phyloP scores from a whole-genome alignment of 495 filamentous ascomycete genomes.

The Penicillium lividum region DNA sequence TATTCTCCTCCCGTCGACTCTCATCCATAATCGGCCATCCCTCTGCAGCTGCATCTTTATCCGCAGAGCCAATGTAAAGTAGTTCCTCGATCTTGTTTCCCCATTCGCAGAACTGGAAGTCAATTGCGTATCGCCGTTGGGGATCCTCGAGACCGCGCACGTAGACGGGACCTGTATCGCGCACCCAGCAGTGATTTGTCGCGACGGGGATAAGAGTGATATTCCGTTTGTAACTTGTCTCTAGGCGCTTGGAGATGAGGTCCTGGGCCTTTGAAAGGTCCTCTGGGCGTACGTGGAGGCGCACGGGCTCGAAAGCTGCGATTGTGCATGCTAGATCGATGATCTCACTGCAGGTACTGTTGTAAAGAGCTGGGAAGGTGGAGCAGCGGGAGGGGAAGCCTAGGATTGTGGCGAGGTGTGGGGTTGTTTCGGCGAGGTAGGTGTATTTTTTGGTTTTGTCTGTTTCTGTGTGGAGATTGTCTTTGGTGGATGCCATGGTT shows the following conservation, averaged over 20 bases:
- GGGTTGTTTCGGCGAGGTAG: conserved; percentile 28
- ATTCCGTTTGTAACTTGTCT: neutral
- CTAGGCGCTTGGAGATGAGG: conserved; percentile 18
- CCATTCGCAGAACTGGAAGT: conserved; percentile 41
- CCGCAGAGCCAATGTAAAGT: conserved; percentile 20
- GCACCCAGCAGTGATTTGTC: conserved; percentile 40
- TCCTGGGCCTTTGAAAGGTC: conserved; percentile 19
- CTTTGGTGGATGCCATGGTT: conserved; percentile 6
- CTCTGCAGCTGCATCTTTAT: conserved; percentile 10
- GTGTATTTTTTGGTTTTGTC: conserved; percentile 22
- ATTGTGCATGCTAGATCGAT: conserved; percentile 32
- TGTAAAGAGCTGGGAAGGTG: conserved; percentile 26
- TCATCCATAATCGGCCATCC: conserved; percentile 26
- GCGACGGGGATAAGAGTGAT: conserved; percentile 24
- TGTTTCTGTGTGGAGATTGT: conserved; percentile 14
- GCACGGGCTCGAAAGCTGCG: conserved; percentile 37
- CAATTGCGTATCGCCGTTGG: conserved; percentile 25
- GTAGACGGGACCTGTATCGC: conserved; percentile 39
- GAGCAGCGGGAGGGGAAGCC: conserved; percentile 35
- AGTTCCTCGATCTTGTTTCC: conserved; percentile 25
- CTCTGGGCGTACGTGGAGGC: conserved; percentile 33
- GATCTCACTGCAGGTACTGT: conserved; percentile 30
- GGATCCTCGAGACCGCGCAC: conserved; percentile 23
- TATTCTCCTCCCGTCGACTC: conserved; percentile 22
- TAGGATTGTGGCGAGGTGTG: conserved; percentile 36